Evolutionary conservation across 805 yeast genomes (phyloP), one percentile per base, ranked within the genome.

Genomic region (Ogataea wickerhamii): DNA sequence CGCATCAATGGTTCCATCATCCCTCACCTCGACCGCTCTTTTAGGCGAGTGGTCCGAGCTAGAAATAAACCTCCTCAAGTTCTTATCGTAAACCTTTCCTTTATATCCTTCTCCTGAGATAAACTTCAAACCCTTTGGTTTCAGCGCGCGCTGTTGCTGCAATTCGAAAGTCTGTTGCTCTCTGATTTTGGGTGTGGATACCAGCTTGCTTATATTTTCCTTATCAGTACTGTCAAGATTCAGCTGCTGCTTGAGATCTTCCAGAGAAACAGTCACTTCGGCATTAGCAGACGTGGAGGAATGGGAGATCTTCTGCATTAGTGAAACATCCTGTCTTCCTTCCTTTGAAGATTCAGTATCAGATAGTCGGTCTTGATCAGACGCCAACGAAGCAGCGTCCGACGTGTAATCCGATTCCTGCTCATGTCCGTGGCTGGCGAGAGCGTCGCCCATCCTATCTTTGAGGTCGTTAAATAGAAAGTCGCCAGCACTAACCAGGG

Each of bases 31-130:
- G 16, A 29, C 33, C 12, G 24, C 26, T 8, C 26, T 35, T 4
- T 17, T 23, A 12, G 37, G 40, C 19, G 5, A 36, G 34, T 45
- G 52, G 16, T 58, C 55, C 1, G 47, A 41, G 20, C 39, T 47
- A 2, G 48, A 35, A 10, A 61, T 53, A 41, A 40, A 61, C 28
- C 48, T 53, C 17, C 48, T 47, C 12, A 51, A 44, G 13, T 38
- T 34, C 33, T 52, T 53, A 43, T 61, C 66, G 32, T 42, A 61
- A 4, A 55, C 44, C 33, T 58, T 60, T 27, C 52, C 59, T 24
- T 48, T 57, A 41, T 56, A 60, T 4, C 57, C 56, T 17, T 52
- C 58, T 11, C 58, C 64, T 6, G 63, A 43, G 5, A 61, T 61
- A 32, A 61, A 60, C 13, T 53, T 58, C 30, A 60, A 34, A 10